Evolutionary conservation across 2,329 filamentous ascomycete species (phyloP).

Genomic region (Rhinocladiella similis): DNA sequence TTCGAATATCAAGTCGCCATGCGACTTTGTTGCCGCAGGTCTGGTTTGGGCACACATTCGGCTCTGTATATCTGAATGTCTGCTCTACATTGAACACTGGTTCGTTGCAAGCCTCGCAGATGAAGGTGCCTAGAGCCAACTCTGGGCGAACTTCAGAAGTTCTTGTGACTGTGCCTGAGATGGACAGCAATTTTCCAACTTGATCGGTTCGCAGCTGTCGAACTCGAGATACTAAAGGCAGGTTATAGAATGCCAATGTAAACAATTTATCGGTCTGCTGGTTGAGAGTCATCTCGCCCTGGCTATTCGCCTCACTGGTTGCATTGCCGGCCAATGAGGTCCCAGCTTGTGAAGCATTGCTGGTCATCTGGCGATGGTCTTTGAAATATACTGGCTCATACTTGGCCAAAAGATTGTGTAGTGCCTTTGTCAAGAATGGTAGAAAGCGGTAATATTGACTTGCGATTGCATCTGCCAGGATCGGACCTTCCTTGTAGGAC

Average conservation of each 20-base stretch:
- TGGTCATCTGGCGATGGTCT: constrained; percentile 82
- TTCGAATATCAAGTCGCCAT: constrained; percentile 96
- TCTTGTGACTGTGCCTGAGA: constrained; percentile 93
- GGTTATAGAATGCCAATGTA: constrained; percentile 87
- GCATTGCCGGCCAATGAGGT: constrained; percentile 60
- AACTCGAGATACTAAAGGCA: constrained; percentile 82
- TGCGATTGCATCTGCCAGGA: constrained; percentile 81
- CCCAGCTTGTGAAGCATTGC: constrained; percentile 69
- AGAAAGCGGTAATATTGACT: constrained; percentile 93
- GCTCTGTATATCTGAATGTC: constrained; percentile 95
- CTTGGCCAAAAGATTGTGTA: constrained; percentile 92
- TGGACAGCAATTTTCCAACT: constrained; percentile 89
- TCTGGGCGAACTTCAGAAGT: constrained; percentile 97
- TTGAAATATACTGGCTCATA: constrained; percentile 93
- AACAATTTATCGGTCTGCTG: constrained; percentile 98
- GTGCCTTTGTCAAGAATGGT: constrained; percentile 81
- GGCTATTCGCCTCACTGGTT: constrained; percentile 62
- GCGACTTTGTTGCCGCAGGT: constrained; percentile 84
- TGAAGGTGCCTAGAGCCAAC: constrained; percentile 86
- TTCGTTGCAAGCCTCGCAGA: constrained; percentile 82
- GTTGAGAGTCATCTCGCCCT: constrained; percentile 73
- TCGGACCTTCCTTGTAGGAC: constrained; percentile 62
- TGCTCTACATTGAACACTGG: constrained; percentile 91
- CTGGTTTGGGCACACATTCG: constrained; percentile 87
- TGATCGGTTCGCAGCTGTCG: constrained; percentile 83